Evolutionary conservation across 345 rosid genomes (phyloP).

Genomic region (Eucalyptus caleyi): DNA sequence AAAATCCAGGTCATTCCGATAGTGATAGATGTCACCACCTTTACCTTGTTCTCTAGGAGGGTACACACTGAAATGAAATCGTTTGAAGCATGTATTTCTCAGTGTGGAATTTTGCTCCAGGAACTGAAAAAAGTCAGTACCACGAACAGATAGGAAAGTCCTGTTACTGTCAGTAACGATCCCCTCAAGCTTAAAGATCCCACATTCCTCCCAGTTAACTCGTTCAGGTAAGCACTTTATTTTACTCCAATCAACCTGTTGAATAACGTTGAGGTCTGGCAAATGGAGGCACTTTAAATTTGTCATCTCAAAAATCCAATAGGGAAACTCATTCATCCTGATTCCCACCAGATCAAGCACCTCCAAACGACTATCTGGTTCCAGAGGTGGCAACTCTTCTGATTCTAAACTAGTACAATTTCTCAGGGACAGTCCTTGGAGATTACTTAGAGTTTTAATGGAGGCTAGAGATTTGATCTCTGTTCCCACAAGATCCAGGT

Average conservation of each 20-base stretch:
- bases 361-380: background rate
- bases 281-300: constrained; percentile 1
- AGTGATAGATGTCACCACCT: background rate
- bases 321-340: background rate
- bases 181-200: background rate
- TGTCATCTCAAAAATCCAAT: background rate
- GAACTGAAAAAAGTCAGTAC: background rate
- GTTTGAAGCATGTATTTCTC: background rate
- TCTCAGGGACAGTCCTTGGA: constrained; percentile 1
- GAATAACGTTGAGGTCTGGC: background rate
- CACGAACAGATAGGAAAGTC: background rate
- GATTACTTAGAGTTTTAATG: background rate
- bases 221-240: background rate
- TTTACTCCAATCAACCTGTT: background rate
- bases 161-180: background rate
- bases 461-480: background rate
- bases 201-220: background rate
- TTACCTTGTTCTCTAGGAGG: background rate
- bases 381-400: background rate
- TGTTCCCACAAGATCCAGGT: constrained; percentile 6
- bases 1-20: background rate
- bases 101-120: background rate
- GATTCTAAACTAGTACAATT: background rate
- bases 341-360: constrained; percentile 17
- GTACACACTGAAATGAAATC: background rate